Conservation (phyloP, 2,329 filamentous ascomycete species). For the Lasiodiplodia sp. region DNA sequence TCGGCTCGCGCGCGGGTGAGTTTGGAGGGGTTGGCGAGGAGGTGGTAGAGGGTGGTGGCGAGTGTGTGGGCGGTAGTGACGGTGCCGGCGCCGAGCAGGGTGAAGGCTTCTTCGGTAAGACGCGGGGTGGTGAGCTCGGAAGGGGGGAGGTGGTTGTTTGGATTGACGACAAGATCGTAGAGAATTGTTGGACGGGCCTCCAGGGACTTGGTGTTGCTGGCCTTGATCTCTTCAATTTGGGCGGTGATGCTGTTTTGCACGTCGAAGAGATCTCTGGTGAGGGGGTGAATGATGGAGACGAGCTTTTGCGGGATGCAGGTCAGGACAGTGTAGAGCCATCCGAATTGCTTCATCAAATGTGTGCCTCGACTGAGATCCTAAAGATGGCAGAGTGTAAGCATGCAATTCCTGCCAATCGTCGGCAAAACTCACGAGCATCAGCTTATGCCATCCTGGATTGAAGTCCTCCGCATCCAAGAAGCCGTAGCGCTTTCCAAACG, state of each 20-base stretch:
- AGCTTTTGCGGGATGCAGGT: constrained; percentile 33
- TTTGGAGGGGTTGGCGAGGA: constrained; percentile 36
- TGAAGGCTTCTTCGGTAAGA: constrained; percentile 48
- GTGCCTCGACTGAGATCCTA: constrained; percentile 38
- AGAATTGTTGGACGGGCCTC: constrained; percentile 34
- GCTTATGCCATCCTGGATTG: constrained; percentile 32
- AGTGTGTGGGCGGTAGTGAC: constrained; percentile 49
- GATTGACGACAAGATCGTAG: constrained; percentile 28
- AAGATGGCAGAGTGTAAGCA: not conserved
- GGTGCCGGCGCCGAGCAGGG: constrained; percentile 49
- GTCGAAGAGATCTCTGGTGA: constrained; percentile 37
- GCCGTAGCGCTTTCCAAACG: constrained; percentile 35
- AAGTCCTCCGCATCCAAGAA: constrained; percentile 36
- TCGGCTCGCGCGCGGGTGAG: constrained; percentile 39
- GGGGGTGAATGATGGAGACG: constrained; percentile 37
- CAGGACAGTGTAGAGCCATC: constrained; percentile 32
- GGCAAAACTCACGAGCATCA: constrained; percentile 35
- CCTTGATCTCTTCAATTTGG: constrained; percentile 37
- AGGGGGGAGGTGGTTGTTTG: constrained; percentile 29
- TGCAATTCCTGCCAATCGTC: not conserved
- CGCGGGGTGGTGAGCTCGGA: constrained; percentile 35
- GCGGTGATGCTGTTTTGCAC: constrained; percentile 40
- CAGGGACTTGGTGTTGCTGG: not conserved
- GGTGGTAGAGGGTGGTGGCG: constrained; percentile 42
- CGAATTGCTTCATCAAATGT: constrained; percentile 40